Conservation (phyloP, 1,284 basidiomycete genomes). For the Laetiporus sulphureus region DNA sequence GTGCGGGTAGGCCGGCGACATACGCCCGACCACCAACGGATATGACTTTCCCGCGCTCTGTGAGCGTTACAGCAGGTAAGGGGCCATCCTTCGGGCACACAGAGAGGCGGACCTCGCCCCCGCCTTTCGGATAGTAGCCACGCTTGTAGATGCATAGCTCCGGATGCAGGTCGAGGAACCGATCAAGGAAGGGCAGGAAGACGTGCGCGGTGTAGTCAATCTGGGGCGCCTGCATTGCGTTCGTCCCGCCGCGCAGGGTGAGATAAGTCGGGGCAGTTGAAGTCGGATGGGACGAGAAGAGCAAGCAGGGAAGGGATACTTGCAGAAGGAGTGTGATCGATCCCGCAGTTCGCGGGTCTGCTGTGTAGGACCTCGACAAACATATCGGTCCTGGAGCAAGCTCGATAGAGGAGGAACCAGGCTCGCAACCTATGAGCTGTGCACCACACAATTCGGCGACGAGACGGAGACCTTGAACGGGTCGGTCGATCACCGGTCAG, state of each 20-base stretch:
- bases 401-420: conserved; percentile 42
- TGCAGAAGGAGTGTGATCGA: conserved; percentile 65
- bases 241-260: conserved; percentile 60
- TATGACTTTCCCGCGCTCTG: conserved; percentile 45
- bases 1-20: conserved; percentile 50
- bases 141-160: conserved; percentile 42
- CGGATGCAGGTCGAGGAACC: conserved; percentile 44
- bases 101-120: conserved; percentile 47
- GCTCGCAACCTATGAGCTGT: conserved; percentile 39
- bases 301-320: conserved; percentile 58
- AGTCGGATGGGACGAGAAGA: conserved; percentile 36
- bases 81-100: conserved; percentile 34
- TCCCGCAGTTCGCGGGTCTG: conserved; percentile 63
- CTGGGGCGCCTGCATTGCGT: conserved; percentile 60
- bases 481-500: no score
- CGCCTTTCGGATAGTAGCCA: conserved; percentile 67
- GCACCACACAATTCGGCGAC: conserved; percentile 53
- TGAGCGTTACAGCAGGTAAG: conserved; percentile 41
- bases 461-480: conserved; percentile 60
- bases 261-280: conserved; percentile 32
- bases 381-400: conserved; percentile 44
- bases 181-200: conserved; percentile 56
- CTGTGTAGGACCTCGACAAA: conserved; percentile 39
- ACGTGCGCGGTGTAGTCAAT: conserved; percentile 60
- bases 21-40: conserved; percentile 51